Evolutionary conservation across 352 stramenopile genomes (phyloP), one percentile per base, ranked within the genome.

Genomic region (Phytophthora sansomeana): DNA sequence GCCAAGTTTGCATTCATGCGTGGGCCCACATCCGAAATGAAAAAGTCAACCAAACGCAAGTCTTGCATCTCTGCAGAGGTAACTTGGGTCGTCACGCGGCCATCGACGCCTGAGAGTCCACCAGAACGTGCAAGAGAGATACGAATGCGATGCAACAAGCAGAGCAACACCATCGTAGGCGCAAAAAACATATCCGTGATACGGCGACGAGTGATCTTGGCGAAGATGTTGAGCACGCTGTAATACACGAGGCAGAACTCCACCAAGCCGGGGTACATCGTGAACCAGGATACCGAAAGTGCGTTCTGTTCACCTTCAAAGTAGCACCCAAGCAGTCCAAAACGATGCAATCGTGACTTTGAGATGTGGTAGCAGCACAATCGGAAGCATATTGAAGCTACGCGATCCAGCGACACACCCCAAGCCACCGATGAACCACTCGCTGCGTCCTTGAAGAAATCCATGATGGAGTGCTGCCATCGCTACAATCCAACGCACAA

Each of bases 261-360:
- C 11, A 44, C 53, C 24, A 87, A 67, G 2, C 61, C 58, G 0
- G 74, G 75, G 43, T 86, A 89, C 13, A 87, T 72, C n/a, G 74
- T 64, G 48, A 79, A 85, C 72, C 76, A 85, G 5, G 70, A 66
- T 32, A 86, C 74, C 8, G 69, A 74, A 11, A 90, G 63, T 21
- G 57, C 69, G 10, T 43, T 53, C 38, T 87, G 76, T 14, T 83
- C 66, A 6, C 78, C 81, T 33, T 90, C 74, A 38, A 86, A 88
- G 44, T 60, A 28, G 36, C 68, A 83, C 0, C 76, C 81, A 19
- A n/a, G 69, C 58, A 4, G 67, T 76, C 58, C 58, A 86, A 41
- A 87, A 87, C 4, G 60, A 75, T 10, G 77, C 67, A 17, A 83
- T 61, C 0, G 69, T 76, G 1, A 67, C 62, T 36, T 84, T 85